Evolutionary conservation across 2,329 filamentous ascomycete species (phyloP), one percentile per base, ranked within the genome.

Genomic region (Penicillium sp.): DNA sequence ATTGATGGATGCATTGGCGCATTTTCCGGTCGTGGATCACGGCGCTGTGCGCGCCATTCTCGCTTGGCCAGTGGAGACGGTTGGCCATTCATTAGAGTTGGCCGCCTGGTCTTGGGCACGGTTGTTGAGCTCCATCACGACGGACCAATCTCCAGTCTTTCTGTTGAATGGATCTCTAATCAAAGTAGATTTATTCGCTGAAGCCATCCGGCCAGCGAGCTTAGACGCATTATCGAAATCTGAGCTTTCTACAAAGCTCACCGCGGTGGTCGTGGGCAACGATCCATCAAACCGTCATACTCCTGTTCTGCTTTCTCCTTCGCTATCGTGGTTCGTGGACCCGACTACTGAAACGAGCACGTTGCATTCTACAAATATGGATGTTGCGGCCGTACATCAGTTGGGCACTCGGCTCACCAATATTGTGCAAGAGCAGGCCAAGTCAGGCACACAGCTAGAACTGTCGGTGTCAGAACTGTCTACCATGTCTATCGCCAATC

Each of bases 401-500:
- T 62, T 72, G 43, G 68, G 62, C 11, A 61, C 47, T 13, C 72
- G 75, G 52, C 62, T 74, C 6, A 65, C 62, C 29, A 62, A 59
- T 16, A 65, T 71, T 25, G 61, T 72, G 29, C 59, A 56, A 21
- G 64, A 68, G 25, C 58, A 71, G 53, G 59, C 62, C 11, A 57
- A 62, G 26, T 50, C 62, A 35, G 55, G 56, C 27, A 53, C 60
- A 23, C 57, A 55, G 53, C 47, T 59, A 35, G 46, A 55, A 50
- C 14, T 64, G 39, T 52, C 57, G 51, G 44, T 43, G 29, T 48
- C 52, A 2, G 62, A 60, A 29, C 21, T 53, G 19, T 64, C 67
- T 39, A 53, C 60, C n/a, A 70, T 85, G 39, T 86, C 86, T 6
- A 80, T 88, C 63, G 71, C 86, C 53, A 90, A 90, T 70, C 74